These are phyloP conservation scores for Lunasporangiospora selenospora DNA, from an alignment of 192 early-diverging fungal species.

Conservation along the genomic window DNA sequence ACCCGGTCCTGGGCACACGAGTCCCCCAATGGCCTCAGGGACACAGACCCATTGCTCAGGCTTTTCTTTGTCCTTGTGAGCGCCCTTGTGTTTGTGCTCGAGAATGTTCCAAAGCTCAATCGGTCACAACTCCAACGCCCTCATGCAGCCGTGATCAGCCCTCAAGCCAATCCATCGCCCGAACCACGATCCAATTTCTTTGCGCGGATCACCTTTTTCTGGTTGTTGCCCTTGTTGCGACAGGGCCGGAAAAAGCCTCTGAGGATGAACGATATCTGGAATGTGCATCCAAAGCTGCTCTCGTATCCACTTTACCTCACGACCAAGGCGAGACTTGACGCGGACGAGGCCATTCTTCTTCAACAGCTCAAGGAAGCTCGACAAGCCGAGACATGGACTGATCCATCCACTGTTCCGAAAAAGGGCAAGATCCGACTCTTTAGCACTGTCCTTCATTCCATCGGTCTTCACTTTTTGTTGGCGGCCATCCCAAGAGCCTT, in stretches of 20 bases:
- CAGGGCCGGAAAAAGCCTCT: conserved; percentile 35
- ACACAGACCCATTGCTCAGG: conserved; percentile 33
- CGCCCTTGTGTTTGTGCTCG: conserved; percentile 49
- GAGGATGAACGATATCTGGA: conserved; percentile 41
- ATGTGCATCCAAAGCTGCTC: conserved; percentile 30
- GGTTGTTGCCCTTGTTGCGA: conserved; percentile 45
- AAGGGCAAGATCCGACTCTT: conserved; percentile 16
- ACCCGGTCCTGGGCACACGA: conserved; percentile 49
- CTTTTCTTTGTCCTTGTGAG: conserved; percentile 38
- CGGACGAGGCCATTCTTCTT: conserved; percentile 27
- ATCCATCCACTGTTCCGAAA: background rate
- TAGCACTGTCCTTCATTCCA: conserved; percentile 7
- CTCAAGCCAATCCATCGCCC: conserved; percentile 29
- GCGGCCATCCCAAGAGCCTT: conserved; percentile 17
- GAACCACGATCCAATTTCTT: conserved; percentile 40
- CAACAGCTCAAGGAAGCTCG: conserved; percentile 7
- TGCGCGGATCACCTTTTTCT: conserved; percentile 44
- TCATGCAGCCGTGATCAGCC: conserved; percentile 17
- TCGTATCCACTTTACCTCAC: conserved; percentile 41
- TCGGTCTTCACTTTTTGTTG: conserved; percentile 26
- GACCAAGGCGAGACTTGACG: conserved; percentile 36
- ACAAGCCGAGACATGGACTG: background rate
- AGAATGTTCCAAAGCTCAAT: conserved; percentile 49
- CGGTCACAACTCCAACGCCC: conserved; percentile 21
- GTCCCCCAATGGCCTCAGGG: conserved; percentile 8